Evolutionary conservation across 768 basidiomycete species (phyloP).

Genomic region (Pleurotus pulmonarius): DNA sequence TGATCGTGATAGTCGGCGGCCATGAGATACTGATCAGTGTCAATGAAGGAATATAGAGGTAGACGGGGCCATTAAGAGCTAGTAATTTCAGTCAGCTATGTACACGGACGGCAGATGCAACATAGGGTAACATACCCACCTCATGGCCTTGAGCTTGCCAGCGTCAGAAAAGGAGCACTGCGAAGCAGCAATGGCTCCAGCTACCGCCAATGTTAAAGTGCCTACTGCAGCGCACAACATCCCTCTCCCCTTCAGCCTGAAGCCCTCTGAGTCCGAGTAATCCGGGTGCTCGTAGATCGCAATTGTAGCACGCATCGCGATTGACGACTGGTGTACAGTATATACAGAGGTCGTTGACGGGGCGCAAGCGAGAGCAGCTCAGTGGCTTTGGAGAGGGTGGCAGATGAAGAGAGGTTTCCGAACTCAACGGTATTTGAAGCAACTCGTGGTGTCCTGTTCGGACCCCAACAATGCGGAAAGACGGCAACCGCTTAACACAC

Average conservation of each 20-base stretch:
- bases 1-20: conserved; percentile 33
- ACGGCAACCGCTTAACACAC: no score
- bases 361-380: background rate
- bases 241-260: background rate
- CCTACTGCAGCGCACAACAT: conserved; percentile 5
- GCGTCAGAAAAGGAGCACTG: background rate
- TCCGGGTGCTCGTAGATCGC: conserved; percentile 6
- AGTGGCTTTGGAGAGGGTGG: conserved; percentile 37
- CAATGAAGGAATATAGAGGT: no score
- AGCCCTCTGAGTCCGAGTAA: background rate
- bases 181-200: background rate
- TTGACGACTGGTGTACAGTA: background rate
- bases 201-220: conserved; percentile 1
- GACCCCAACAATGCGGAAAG: no score
- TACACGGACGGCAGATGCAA: background rate
- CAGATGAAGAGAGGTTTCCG: conserved; percentile 56
- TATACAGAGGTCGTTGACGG: background rate
- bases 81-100: no score
- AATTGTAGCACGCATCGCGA: conserved; percentile 1
- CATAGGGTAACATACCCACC: background rate
- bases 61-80: no score
- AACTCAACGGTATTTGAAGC: conserved; percentile 37
- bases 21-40: conserved; percentile 30
- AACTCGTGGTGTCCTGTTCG: conserved; percentile 42
- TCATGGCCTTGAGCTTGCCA: background rate